phyloP scores from a whole-genome alignment of 306 rosid genomes.

The Cucurbita maxima region DNA sequence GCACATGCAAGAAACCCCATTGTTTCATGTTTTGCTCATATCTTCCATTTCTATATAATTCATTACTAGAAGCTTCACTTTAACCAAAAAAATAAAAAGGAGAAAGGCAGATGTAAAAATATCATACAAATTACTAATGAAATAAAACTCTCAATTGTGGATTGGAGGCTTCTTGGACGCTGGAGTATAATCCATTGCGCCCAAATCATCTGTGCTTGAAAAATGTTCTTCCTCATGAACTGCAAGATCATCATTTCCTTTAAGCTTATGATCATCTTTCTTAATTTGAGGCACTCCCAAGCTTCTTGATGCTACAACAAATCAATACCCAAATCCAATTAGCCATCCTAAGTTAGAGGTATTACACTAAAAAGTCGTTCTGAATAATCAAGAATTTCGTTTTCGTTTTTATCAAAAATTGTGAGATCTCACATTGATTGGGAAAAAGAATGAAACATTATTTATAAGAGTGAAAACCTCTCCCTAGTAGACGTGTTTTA shows the following conservation, averaged over 20 bases:
- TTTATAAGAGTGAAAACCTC: too few species aligned
- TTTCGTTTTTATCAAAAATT: too few species aligned
- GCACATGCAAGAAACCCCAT: neutral
- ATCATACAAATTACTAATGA: neutral
- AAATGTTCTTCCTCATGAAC: slow-evolving; percentile 17
- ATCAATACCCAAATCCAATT: neutral
- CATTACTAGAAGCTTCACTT: neutral
- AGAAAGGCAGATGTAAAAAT: neutral
- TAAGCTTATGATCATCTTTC: neutral
- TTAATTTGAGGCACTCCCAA: slow-evolving; percentile 21
- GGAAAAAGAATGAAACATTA: too few species aligned
- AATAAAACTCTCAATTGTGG: slow-evolving; percentile 33
- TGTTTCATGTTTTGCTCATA: neutral
- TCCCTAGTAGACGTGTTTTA: too few species aligned
- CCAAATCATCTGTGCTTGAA: slow-evolving; percentile 31
- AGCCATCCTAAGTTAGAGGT: too few species aligned
- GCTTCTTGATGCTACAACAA: slow-evolving; percentile 30
- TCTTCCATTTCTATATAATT: neutral
- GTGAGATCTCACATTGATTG: too few species aligned
- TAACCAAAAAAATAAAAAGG: neutral
- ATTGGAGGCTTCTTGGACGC: slow-evolving; percentile 76
- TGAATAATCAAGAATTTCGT: too few species aligned
- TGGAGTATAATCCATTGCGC: slow-evolving; percentile 70
- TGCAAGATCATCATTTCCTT: slow-evolving; percentile 10
- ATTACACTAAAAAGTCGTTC: too few species aligned